Base-by-base conservation (phyloP, 2,329 filamentous ascomycete genomes). In the Neonectria neomacrospora region DNA sequence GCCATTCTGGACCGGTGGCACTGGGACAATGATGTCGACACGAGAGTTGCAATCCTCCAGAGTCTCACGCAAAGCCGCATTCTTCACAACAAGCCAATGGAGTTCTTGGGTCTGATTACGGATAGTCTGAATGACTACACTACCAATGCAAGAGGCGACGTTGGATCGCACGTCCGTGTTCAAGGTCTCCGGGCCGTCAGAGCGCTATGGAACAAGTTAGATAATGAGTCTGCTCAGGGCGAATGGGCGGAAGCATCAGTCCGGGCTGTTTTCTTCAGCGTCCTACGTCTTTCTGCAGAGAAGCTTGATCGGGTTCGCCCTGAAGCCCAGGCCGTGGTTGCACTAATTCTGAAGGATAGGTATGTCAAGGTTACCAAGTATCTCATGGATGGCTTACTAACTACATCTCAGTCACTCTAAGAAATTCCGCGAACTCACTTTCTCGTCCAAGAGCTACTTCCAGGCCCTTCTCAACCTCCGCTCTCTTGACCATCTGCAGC, bases 301-400 rank as follows among this genome's bases (percentile, higher is more conserved):
- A 97, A 97, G 75, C 84, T 98, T 2, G 95, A 98, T 76, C 91
- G 93, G 66, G 91, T 98, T 18, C 88, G 96, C 23, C 81, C 87
- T 0, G 85, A 88, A 66, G 91, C 90, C 1, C 88, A 90, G 64
- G 78, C 81, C 32, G 83, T 84, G 10, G 71, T 90, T 48, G 78
- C 79, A 5, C 67, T 85, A 48, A 71, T 80, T 22, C 69, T 87
- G n/a, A 67, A 78, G 26, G 65, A 80, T 23, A 77, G 76, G 88
- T 89, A 75, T 61, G 80, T 47, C 23, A 11, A 28, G n/a, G 16
- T 20, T 16, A 57, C n/a, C 12, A 12, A 37, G 3, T 28, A 48
- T 23, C 2, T 18, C 20, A 18, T 8, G 34, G 18, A 2, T 53
- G n/a, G 5, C 54, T 55, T 74, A 63, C 78, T 69, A 58, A 73